Evolutionary conservation across 2,329 filamentous ascomycete species (phyloP).

Genomic region (Davidsoniella neocaledoniae): DNA sequence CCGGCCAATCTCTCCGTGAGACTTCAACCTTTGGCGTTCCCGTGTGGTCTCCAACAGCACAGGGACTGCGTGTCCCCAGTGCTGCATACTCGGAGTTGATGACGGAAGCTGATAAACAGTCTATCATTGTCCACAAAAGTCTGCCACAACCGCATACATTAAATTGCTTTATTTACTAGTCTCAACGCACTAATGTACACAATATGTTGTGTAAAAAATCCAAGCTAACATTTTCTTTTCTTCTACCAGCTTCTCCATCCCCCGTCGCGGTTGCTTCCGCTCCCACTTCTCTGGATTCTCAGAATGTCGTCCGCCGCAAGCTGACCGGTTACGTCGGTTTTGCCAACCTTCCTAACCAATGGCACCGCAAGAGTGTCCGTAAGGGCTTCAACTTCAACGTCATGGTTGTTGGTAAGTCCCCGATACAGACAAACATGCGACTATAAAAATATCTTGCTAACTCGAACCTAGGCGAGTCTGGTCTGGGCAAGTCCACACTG

Average conservation of each 20-base stretch:
- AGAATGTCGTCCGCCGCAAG: constrained; percentile 96
- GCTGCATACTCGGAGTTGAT: not conserved
- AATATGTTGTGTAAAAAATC: not conserved
- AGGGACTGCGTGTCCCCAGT: constrained; percentile 4
- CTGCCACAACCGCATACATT: not conserved
- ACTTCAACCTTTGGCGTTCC: too few relatives aligned
- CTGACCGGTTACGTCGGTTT: constrained; percentile 97
- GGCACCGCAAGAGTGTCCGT: constrained; percentile 99
- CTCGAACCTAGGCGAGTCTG: constrained; percentile 66
- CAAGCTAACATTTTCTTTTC: constrained; percentile 6
- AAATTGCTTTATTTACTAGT: not conserved
- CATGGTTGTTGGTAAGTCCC: constrained; percentile 87
- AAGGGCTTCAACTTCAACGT: constrained; percentile 99
- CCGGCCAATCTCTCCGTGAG: not conserved
- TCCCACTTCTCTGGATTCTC: constrained; percentile 48
- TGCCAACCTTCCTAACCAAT: constrained; percentile 97
- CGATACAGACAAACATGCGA: not conserved
- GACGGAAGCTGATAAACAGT: not conserved
- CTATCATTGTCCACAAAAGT: constrained; percentile 5
- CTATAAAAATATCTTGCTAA: constrained; percentile 2
- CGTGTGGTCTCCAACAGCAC: constrained; percentile 2
- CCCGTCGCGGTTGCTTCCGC: constrained; percentile 21
- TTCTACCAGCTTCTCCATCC: constrained; percentile 11
- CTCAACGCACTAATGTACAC: not conserved
- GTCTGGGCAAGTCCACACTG: constrained; percentile 94